These are phyloP conservation scores for Citrus reticulata DNA, from an alignment of 345 rosid species.

Conservation along the genomic window DNA sequence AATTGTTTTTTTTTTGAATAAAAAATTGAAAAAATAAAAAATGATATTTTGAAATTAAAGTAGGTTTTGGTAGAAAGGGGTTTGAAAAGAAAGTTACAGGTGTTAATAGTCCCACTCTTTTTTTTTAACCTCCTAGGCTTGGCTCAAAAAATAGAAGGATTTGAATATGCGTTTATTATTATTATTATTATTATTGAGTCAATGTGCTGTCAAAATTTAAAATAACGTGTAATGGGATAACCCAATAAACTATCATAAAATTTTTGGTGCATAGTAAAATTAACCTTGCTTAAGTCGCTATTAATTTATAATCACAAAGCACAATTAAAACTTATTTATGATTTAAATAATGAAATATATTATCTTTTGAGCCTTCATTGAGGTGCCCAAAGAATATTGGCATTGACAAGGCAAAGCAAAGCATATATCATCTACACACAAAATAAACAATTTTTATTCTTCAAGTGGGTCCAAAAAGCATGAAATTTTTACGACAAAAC, in stretches of 20 bases:
- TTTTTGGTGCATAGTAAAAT: not conserved
- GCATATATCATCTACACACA: not conserved
- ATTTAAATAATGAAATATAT: not conserved
- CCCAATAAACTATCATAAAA: not conserved
- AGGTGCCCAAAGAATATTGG: not conserved
- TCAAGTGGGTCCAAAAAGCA: conserved; percentile 6
- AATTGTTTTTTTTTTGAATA: no score
- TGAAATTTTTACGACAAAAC: not conserved
- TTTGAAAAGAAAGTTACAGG: no score
- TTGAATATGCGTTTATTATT: no score
- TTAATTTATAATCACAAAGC: not conserved
- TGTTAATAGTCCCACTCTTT: no score
- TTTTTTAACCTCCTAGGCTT: no score
- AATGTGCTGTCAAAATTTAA: no score
- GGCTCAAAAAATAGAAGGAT: not conserved
- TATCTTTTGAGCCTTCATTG: conserved; percentile 1
- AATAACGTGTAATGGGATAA: not conserved
- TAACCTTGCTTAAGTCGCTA: not conserved
- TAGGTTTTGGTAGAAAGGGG: no score
- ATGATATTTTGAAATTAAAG: no score
- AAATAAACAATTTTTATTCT: conserved; percentile 1
- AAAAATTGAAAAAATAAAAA: no score
- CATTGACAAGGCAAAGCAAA: conserved; percentile 18
- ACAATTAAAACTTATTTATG: not conserved
- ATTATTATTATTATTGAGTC: no score